Evolutionary conservation across 805 yeast genomes (phyloP), one percentile per base, ranked within the genome.

Genomic region (Candida coquimbonensis): DNA sequence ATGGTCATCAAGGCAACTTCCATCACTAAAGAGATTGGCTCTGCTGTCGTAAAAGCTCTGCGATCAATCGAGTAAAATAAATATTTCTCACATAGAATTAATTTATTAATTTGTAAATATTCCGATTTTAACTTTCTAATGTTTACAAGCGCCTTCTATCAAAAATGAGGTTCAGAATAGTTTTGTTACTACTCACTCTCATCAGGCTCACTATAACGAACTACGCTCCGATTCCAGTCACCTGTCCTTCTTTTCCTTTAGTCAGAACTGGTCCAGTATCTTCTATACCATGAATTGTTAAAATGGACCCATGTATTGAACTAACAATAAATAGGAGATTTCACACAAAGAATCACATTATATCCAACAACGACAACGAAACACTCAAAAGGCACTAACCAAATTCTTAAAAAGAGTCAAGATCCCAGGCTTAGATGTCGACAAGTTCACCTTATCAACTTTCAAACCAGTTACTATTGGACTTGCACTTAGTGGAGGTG

Each of bases 401-500:
- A 47, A 55, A 1, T 65, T 67, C 35, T 53, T 75, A 17, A 40
- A 45, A 6, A 51, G 63, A 16, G 57, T 65, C 14, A 49, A 55
- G 2, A 60, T 67, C n/a, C 69, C 73, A 0, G 62, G 59, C 0
- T 63, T 70, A 33, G 59, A 69, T 39, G 50, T 56, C 5, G 51
- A 53, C 9, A 36, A 35, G 19, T 66, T 62, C 47, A 49, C 54
- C n/a, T 38, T 47, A n/a, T 47, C 51, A 7, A 42, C 47, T 16
- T 39, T 40, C 29, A 54, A 49, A 34, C 72, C 69, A 1, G 56
- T 55, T 16, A 69, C 72, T 41, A 67, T 83, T 38, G 89, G 79
- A 4, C 52, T 76, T 27, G 81, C 88, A 7, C 79, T 81, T 53
- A 74, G 87, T 14, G 96, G 96, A 39, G 96, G 96, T 59, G 96